Base-by-base conservation (phyloP, 306 rosid genomes). In the Herpetospermum pedunculosum region DNA sequence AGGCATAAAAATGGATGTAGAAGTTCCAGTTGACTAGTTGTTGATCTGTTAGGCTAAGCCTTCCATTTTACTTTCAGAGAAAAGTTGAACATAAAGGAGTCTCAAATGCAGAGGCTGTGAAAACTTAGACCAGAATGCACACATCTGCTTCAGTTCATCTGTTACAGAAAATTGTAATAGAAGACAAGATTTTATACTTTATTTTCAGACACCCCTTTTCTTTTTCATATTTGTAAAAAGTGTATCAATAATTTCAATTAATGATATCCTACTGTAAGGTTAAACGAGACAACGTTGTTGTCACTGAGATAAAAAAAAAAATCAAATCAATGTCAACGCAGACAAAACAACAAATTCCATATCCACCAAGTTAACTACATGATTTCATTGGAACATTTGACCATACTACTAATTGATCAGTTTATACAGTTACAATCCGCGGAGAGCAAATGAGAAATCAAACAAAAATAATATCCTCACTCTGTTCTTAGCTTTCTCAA, bases 1-100 rank as follows among this genome's bases (percentile, higher is more conserved):
- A 44, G 86, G 81, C 74, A 73, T 88, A 25, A 91, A 83, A 83
- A 85, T 94, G 96, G 88, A 86, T 72, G 96, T 94, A 38, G 96
- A 88, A 81, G 87, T 91, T 75, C 96, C 90, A 55, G 81, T 89
- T 41, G 97, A 91, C 78, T 94, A 77, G 73, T 4, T 69, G 37
- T 44, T 44, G 21, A 63, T 63, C 43, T 59, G 72, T 65, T 40
- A 21, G 44, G 48, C 48, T 1, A 26, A 6, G 23, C 68, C 23
- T 30, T 32, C 68, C 21, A 60, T 15, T 38, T 67, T 19, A 41
- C 72, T 46, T 41, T 67, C 72, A 8, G 29, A 19, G 11, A 64
- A 60, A 67, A 6, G 48, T n/a, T 40, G 29, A 64, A 67, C 15
- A 25, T 11, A 35, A 25, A 41, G 6, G 25, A 37, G 3, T 38